phyloP scores from a whole-genome alignment of 179 eudicot genomes.

The Silene vulgaris region DNA sequence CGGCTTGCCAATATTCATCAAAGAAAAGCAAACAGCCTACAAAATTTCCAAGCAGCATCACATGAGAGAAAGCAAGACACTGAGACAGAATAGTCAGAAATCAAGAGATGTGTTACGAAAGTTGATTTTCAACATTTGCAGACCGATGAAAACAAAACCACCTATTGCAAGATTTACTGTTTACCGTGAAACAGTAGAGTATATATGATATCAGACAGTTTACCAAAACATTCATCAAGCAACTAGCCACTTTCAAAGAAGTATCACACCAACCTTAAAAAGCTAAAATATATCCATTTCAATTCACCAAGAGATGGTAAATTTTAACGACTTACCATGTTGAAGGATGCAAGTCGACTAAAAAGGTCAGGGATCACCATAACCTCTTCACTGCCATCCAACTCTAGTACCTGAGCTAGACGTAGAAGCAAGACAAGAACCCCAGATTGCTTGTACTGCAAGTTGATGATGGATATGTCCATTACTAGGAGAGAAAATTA shows the following conservation, averaged over 20 bases:
- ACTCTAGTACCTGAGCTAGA: conserved; percentile 56
- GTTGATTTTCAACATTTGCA: conserved; percentile 1
- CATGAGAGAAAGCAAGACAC: conserved; percentile 13
- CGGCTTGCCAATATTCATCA: conserved; percentile 53
- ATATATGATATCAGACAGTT: conserved; percentile 4
- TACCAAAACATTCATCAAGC: neutral
- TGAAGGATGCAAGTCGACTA: conserved; percentile 69
- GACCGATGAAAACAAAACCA: neutral
- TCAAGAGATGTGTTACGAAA: neutral
- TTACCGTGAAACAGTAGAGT: neutral
- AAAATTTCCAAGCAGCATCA: conserved; percentile 14
- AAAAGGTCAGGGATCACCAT: conserved; percentile 67
- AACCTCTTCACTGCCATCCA: conserved; percentile 51
- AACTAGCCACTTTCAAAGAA: neutral
- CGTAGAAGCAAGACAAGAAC: conserved; percentile 69
- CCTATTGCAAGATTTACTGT: neutral
- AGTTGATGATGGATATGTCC: conserved; percentile 12
- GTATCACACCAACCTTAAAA: conserved; percentile 8
- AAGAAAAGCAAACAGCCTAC: conserved; percentile 70
- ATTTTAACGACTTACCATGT: conserved; percentile 44
- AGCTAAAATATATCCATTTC: neutral
- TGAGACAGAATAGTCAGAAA: neutral
- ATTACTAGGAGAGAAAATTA: neutral
- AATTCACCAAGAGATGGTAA: conserved; percentile 1
- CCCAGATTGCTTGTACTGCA: conserved; percentile 77